A percentile compares a stretch with the other conserved stretches of the same genome.
Evolutionary conservation across 345 rosid species (phyloP).

Genomic region (Corymbia maculata): DNA sequence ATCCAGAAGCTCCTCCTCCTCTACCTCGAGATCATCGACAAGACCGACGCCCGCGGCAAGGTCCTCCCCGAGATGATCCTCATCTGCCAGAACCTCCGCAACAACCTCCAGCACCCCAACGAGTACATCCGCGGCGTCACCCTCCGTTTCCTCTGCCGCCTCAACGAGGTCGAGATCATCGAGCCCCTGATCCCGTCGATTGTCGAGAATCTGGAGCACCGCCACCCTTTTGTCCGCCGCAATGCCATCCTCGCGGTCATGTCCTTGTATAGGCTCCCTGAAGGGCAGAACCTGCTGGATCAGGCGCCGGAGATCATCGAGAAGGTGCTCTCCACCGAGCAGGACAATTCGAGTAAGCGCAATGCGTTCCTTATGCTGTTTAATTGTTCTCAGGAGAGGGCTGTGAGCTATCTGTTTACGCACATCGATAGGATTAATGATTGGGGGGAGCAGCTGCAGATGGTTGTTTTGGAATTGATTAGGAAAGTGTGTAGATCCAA

Average conservation of each 20-base stretch:
- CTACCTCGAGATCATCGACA: constrained; percentile 85
- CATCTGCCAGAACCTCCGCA: constrained; percentile 85
- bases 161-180: constrained; percentile 12
- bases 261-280: constrained; percentile 9
- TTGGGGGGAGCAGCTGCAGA: constrained; percentile 17
- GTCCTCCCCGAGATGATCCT: constrained; percentile 93
- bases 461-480: constrained; percentile 16
- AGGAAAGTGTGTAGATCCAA: constrained; percentile 10
- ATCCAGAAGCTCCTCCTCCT: constrained; percentile 79
- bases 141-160: constrained; percentile 11
- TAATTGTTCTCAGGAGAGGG: constrained; percentile 10
- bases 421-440: constrained; percentile 10
- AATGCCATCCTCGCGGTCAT: constrained; percentile 17
- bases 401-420: constrained; percentile 11
- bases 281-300: constrained; percentile 8
- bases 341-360: constrained; percentile 14
- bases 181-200: constrained; percentile 18
- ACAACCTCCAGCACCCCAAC: constrained; percentile 95
- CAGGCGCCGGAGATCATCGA: constrained; percentile 14
- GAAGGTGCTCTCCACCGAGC: constrained; percentile 10
- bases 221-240: constrained; percentile 17
- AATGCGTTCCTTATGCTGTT: constrained; percentile 19
- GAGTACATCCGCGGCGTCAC: constrained; percentile 82
- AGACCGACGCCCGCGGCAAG: constrained; percentile 67
- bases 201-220: constrained; percentile 9